Evolutionary conservation across 257 asterid genomes (phyloP), one percentile per base, ranked within the genome.

Genomic region (Solanum sejunctum): DNA sequence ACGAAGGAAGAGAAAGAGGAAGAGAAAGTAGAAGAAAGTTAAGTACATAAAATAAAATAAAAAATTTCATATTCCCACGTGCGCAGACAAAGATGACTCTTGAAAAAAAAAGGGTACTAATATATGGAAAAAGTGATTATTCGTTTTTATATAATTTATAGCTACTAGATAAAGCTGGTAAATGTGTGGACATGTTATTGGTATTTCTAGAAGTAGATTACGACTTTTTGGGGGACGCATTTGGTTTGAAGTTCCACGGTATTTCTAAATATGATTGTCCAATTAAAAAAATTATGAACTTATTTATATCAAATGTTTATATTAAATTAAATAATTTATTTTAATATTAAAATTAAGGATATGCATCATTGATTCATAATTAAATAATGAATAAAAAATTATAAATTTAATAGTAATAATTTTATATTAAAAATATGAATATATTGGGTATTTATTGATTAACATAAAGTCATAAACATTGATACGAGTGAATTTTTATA

Each of bases 21-120:
- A n/a, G n/a, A n/a, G n/a, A n/a, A n/a, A n/a, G n/a, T n/a, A n/a
- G n/a, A n/a, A n/a, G n/a, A n/a, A n/a, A n/a, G n/a, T n/a, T n/a
- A n/a, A n/a, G 6, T 57, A 17, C 2, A 41, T 1, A n/a, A 51
- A 16, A 56, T 11, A 78, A 49, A 64, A 70, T 67, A 58, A 4
- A 21, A 41, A 51, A 12, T 15, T 8, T 56, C 43, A 92, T 57
- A 88, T 79, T 8, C 72, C 55, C 92, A 93, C 93, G 95, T 92
- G 97, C 95, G 95, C 97, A 91, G 97, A 84, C 95, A 79, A 88
- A 5, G 82, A 85, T 20, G 97, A 93, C 94, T 79, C 2, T 39
- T 54, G 55, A 6, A 36, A 36, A 66, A 66, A 72, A 82, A 32
- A 4, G 54, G 6, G 6, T 32, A 80, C 41, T 43, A 45, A 12